A percentile compares a stretch with the other conserved stretches of the same genome.
These are phyloP conservation scores for Pythium volutum DNA, from an alignment of 352 stramenopile genomes.

Conservation along the genomic window DNA sequence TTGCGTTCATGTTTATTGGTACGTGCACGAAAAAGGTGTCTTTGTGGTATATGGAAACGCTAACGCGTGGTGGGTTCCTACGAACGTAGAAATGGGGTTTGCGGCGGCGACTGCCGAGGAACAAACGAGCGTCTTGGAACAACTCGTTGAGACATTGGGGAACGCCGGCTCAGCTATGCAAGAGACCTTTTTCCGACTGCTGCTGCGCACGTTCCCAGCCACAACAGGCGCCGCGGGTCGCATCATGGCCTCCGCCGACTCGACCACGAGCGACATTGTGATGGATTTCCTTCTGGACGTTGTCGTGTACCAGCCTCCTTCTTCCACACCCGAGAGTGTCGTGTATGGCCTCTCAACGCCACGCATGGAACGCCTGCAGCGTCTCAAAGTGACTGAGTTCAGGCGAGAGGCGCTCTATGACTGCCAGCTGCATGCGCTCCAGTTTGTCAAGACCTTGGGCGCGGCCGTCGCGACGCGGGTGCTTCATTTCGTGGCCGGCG, in stretches of 20 bases:
- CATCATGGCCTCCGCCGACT: neutral
- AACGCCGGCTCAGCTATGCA: constrained; percentile 40
- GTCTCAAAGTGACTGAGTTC: constrained; percentile 39
- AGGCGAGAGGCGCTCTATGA: constrained; percentile 54
- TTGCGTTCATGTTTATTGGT: constrained; percentile 79
- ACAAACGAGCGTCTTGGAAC: constrained; percentile 34
- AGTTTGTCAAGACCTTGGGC: constrained; percentile 48
- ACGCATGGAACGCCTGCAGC: constrained; percentile 50
- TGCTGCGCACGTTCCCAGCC: constrained; percentile 46
- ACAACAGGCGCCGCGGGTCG: constrained; percentile 6
- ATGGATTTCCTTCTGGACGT: constrained; percentile 77
- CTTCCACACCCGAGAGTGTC: neutral
- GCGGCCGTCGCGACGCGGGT: constrained; percentile 1
- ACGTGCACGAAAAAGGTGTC: constrained; percentile 2
- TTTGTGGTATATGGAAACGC: too few relatives aligned
- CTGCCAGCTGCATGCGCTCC: constrained; percentile 50
- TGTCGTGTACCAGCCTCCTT: constrained; percentile 44
- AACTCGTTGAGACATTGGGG: constrained; percentile 31
- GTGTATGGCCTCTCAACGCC: constrained; percentile 43
- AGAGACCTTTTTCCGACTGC: constrained; percentile 60
- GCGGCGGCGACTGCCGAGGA: constrained; percentile 39
- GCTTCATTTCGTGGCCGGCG: constrained; percentile 51
- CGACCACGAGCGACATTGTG: constrained; percentile 27
- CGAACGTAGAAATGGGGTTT: constrained; percentile 60
- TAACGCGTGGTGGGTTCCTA: neutral